Conservation (phyloP, 2,329 filamentous ascomycete species). For the Ceratocystis colombiana region DNA sequence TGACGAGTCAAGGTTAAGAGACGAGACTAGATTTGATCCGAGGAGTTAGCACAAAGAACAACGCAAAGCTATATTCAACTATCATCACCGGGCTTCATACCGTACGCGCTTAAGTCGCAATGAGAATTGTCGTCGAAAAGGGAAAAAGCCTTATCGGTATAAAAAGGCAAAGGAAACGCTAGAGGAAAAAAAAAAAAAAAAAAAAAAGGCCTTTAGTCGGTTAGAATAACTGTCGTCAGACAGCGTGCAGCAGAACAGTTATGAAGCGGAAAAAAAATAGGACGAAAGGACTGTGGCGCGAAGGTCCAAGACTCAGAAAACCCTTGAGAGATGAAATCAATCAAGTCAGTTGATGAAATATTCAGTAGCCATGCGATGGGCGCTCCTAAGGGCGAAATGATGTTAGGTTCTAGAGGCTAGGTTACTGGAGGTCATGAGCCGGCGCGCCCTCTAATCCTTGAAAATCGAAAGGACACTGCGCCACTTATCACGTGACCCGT, state of each 20-base stretch:
- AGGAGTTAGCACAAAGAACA: background rate
- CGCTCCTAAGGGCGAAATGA: background rate
- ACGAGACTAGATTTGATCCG: background rate
- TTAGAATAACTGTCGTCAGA: background rate
- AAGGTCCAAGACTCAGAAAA: background rate
- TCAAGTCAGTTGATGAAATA: background rate
- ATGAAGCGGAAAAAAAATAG: background rate
- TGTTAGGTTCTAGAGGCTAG: background rate
- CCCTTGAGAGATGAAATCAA: constrained; percentile 2
- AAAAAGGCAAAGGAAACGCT: background rate
- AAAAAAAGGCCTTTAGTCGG: background rate
- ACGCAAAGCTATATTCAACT: background rate
- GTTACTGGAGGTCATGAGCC: background rate
- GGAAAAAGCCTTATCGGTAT: background rate
- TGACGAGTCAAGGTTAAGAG: background rate
- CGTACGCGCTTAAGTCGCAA: background rate
- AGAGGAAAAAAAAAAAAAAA: background rate
- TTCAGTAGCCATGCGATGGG: background rate
- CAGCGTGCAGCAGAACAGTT: background rate
- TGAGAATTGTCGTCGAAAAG: background rate
- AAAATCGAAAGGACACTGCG: background rate
- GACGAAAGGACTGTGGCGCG: background rate
- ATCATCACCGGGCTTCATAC: background rate
- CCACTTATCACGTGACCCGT: background rate
- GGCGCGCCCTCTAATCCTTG: background rate